Conservation (phyloP, 129 eudicot genomes). For the Mikania micrantha region DNA sequence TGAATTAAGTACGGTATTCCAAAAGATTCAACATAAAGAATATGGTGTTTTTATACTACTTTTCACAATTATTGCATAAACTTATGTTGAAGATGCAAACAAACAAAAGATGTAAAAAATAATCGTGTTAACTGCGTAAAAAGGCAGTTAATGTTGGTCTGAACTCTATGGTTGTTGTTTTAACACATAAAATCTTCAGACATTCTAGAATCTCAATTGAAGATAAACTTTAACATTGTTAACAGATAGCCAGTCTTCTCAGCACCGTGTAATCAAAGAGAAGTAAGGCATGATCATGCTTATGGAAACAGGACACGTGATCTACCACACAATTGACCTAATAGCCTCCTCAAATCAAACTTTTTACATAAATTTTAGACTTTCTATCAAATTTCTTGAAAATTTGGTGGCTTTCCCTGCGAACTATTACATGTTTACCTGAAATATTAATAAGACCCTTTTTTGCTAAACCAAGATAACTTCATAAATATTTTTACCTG, state of each 20-base stretch:
- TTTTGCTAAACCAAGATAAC: background rate
- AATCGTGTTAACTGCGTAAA: background rate
- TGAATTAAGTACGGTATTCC: background rate
- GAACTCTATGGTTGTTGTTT: background rate
- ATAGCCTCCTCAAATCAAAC: background rate
- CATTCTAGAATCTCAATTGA: background rate
- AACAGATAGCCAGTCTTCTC: background rate
- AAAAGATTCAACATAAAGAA: background rate
- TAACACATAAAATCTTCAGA: background rate
- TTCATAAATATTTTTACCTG: conserved; percentile 42
- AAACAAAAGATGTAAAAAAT: background rate
- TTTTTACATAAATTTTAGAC: background rate
- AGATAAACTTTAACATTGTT: background rate
- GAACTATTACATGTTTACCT: background rate
- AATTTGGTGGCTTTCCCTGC: background rate
- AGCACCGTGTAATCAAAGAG: background rate
- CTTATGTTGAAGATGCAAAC: background rate
- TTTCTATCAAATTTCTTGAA: background rate
- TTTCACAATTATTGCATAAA: background rate
- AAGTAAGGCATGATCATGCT: background rate
- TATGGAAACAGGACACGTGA: background rate
- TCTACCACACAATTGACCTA: background rate
- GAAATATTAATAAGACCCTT: background rate
- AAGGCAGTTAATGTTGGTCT: background rate
- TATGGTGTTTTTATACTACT: background rate